Evolutionary conservation across 225 moss, liverwort and hornwort genomes (phyloP), one percentile per base, ranked within the genome.

Genomic region (Marchantia polymorpha): DNA sequence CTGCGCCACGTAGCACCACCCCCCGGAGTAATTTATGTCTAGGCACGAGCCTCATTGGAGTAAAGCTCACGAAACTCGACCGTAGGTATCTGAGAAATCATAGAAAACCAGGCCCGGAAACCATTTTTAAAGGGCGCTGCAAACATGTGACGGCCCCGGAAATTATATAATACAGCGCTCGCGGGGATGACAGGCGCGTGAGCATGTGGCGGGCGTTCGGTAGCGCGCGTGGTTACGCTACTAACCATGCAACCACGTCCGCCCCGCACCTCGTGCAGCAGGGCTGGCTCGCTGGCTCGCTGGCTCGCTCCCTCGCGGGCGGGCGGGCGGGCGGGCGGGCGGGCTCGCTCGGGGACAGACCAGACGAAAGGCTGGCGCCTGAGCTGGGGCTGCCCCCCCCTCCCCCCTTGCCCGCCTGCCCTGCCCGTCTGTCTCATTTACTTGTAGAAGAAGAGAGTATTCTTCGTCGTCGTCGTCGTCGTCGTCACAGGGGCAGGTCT

Each of bases 211-310:
- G 61, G 61, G n/a, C n/a, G 61, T 23, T n/a, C n/a, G n/a, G 61
- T 61, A 61, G 61, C 61, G 61, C 61, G 61, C 61, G n/a, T 61
- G 61, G 61, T 61, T 61, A n/a, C 61, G 61, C 61, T 61, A 61
- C 6, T 8, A 61, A 61, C 61, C 61, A 61, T 61, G 61, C 61
- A 61, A 61, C 61, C 61, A 61, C 61, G 61, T 23, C 61, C n/a
- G n/a, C 0, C 61, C 61, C 61, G n/a, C 19, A 16, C 59, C 59
- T 7, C 39, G 39, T 39, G 39, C 39, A 39, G 39, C 39, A 39
- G 5, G 39, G 39, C 39, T 39, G 39, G 39, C 39, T 39, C 39
- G 39, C 39, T 39, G 39, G 39, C 39, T 39, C 16, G 7, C 59
- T 19, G 1, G 0, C 17, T 20, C 58, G 58, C 58, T 15, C 8